Evolutionary conservation across 2,329 filamentous ascomycete species (phyloP).

Genomic region (Helotiales sp.): DNA sequence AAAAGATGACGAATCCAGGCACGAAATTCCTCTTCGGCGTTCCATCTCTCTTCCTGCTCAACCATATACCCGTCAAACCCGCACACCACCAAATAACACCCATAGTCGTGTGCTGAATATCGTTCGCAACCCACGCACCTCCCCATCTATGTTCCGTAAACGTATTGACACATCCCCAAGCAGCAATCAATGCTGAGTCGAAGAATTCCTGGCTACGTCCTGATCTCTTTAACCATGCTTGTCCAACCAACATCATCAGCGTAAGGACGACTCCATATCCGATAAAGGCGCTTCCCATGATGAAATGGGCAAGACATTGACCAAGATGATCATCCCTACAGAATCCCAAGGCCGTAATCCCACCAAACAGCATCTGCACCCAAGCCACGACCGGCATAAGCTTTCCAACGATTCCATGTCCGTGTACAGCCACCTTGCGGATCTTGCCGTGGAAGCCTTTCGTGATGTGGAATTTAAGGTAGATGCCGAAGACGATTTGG

Average conservation of each 20-base stretch:
- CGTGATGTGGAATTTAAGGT: conserved; percentile 88
- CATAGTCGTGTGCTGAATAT: conserved; percentile 99
- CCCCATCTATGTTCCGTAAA: conserved; percentile 99
- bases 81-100: conserved; percentile 99
- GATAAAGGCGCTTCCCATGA: conserved; percentile 97
- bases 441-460: conserved; percentile 82
- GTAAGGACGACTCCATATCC: conserved; percentile 89
- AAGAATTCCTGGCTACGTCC: conserved; percentile 96
- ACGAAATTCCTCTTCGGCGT: conserved; percentile 91
- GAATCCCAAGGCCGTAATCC: conserved; percentile 89
- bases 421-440: conserved; percentile 70
- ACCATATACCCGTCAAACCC: conserved; percentile 88
- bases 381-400: conserved; percentile 84
- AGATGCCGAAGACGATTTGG: conserved; percentile 82
- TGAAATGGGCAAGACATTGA: conserved; percentile 95
- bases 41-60: conserved; percentile 83
- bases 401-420: conserved; percentile 85
- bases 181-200: conserved; percentile 86
- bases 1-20: conserved; percentile 84
- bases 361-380: conserved; percentile 95
- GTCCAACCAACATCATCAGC: conserved; percentile 84
- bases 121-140: conserved; percentile 84
- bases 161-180: conserved; percentile 97
- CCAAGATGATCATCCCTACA: conserved; percentile 90
- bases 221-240: conserved; percentile 80